These are phyloP conservation scores for Chaetomium sp. DNA, from an alignment of 2,329 filamentous ascomycete genomes.

Conservation along the genomic window DNA sequence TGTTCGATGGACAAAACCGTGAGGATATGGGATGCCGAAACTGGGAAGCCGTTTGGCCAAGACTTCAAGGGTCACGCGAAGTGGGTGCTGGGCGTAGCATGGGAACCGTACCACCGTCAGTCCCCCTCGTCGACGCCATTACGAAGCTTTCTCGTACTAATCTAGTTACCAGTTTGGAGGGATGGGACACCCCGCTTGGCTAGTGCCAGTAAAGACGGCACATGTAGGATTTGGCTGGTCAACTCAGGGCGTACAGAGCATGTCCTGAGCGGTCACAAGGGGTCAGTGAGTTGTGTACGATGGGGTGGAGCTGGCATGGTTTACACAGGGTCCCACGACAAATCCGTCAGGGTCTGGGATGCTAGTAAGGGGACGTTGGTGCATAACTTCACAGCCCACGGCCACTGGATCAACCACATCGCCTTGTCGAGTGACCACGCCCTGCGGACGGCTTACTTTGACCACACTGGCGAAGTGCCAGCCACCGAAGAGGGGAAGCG, in stretches of 20 bases:
- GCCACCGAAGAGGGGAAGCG: conserved; percentile 62
- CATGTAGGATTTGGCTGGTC: conserved; percentile 79
- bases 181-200: conserved; percentile 72
- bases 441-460: conserved; percentile 76
- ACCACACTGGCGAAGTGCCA: conserved; percentile 68
- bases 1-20: conserved; percentile 91
- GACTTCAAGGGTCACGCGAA: conserved; percentile 80
- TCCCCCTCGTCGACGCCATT: background rate
- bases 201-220: conserved; percentile 83
- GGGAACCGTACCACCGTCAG: conserved; percentile 78
- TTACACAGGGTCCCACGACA: conserved; percentile 84
- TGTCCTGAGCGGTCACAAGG: conserved; percentile 82
- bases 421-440: conserved; percentile 90
- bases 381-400: conserved; percentile 67
- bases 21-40: conserved; percentile 81
- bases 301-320: conserved; percentile 89
- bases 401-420: conserved; percentile 93
- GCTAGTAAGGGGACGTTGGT: conserved; percentile 69
- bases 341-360: conserved; percentile 88
- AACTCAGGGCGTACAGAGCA: conserved; percentile 72
- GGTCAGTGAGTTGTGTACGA: conserved; percentile 79
- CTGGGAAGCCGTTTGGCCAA: conserved; percentile 65
- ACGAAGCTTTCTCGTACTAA: background rate
- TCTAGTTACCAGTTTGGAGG: conserved; percentile 45
- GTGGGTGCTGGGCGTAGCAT: conserved; percentile 80